Percentiles rank a stretch among this genome's conserved stretches.
Conservation (phyloP, 2,329 filamentous ascomycete genomes). For the Exophiala oligosperma region DNA sequence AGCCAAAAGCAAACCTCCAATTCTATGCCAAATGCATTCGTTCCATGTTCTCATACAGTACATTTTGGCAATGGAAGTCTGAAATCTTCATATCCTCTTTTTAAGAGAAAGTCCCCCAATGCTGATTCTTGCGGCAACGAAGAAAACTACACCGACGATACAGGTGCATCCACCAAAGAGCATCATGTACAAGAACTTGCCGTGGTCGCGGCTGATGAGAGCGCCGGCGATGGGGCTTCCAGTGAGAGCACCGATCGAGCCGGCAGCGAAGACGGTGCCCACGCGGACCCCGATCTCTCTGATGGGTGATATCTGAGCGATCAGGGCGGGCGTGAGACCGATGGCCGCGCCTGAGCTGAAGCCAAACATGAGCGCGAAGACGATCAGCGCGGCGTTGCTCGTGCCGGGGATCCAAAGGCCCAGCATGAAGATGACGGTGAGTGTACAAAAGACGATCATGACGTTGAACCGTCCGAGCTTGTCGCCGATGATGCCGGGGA, state of each 20-base stretch:
- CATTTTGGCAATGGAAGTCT: too few relatives aligned
- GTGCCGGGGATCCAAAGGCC: conserved; percentile 57
- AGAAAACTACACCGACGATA: conserved; percentile 42
- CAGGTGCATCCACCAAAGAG: conserved; percentile 63
- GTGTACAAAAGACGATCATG: conserved; percentile 51
- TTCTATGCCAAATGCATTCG: too few relatives aligned
- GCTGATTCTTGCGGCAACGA: conserved; percentile 38
- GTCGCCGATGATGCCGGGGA: conserved; percentile 57
- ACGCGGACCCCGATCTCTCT: conserved; percentile 68
- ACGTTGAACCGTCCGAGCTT: conserved; percentile 56
- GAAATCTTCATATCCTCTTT: conserved; percentile 31
- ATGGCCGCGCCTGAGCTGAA: conserved; percentile 69
- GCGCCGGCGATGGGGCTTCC: conserved; percentile 69
- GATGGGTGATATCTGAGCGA: conserved; percentile 67
- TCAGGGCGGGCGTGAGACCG: conserved; percentile 60
- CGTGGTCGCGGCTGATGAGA: conserved; percentile 49
- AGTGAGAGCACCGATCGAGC: conserved; percentile 64
- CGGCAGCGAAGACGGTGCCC: conserved; percentile 63
- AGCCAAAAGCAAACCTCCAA: too few relatives aligned
- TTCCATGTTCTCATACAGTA: too few relatives aligned
- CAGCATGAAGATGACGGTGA: conserved; percentile 50
- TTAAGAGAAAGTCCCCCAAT: conserved; percentile 33
- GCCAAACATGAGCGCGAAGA: conserved; percentile 68
- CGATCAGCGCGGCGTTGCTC: conserved; percentile 58
- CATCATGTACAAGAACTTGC: conserved; percentile 60